These are phyloP conservation scores for Calocera cornea DNA, from an alignment of 768 basidiomycete genomes.

Conservation along the genomic window DNA sequence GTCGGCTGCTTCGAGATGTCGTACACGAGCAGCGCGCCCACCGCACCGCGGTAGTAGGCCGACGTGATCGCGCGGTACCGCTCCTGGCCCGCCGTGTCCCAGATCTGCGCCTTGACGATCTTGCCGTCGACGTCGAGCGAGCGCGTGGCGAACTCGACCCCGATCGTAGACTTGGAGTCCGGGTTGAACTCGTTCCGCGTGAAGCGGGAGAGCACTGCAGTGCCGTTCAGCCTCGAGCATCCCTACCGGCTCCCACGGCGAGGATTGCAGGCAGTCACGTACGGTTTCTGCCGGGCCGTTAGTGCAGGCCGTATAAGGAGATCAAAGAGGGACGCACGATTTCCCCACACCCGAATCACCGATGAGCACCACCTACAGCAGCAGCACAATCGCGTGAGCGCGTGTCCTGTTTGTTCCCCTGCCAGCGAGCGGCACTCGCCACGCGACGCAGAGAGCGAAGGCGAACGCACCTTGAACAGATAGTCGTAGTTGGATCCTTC, in stretches of 20 bases:
- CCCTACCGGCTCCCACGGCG: background rate
- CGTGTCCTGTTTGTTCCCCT: background rate
- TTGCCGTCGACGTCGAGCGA: conserved; percentile 33
- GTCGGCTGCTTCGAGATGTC: conserved; percentile 27
- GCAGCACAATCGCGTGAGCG: background rate
- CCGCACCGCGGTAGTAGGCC: conserved; percentile 35
- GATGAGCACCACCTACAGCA: conserved; percentile 83
- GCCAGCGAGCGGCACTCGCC: background rate
- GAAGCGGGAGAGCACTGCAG: conserved; percentile 34
- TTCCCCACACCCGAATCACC: conserved; percentile 99
- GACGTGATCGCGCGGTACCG: conserved; percentile 39
- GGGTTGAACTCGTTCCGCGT: conserved; percentile 37
- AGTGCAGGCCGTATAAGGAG: conserved; percentile 4
- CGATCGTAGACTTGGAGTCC: conserved; percentile 37
- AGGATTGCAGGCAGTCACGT: conserved; percentile 20
- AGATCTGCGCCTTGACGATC: conserved; percentile 37
- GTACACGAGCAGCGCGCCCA: conserved; percentile 27
- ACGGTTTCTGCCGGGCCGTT: conserved; percentile 42
- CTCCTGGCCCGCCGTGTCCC: conserved; percentile 42
- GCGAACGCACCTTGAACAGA: conserved; percentile 77
- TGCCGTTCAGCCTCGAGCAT: background rate
- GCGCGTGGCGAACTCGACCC: conserved; percentile 35
- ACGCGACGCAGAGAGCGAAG: background rate
- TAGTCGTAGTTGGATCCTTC: conserved; percentile 96
- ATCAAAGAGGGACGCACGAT: conserved; percentile 56